phyloP scores from a whole-genome alignment of 805 yeast species.

The Candida caryicola region DNA sequence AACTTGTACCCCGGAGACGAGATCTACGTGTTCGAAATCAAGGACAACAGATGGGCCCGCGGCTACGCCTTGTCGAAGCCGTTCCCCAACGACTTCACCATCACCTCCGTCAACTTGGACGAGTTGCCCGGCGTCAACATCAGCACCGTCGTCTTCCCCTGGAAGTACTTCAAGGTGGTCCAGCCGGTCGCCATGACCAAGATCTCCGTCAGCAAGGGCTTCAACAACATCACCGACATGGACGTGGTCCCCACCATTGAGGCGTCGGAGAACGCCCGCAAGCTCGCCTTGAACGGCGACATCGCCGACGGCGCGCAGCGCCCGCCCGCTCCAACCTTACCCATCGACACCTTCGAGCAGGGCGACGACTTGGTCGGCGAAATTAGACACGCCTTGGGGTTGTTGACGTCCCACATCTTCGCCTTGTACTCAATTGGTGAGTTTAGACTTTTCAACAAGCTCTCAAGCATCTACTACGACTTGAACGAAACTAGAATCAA shows the following conservation, averaged over 20 bases:
- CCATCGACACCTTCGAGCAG: slow-evolving; percentile 45
- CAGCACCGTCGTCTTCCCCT: slow-evolving; percentile 60
- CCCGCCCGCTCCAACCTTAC: slow-evolving; percentile 48
- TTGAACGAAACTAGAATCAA: slow-evolving; percentile 59
- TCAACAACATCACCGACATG: slow-evolving; percentile 24
- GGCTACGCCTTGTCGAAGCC: slow-evolving; percentile 73
- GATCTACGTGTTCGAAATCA: slow-evolving; percentile 66
- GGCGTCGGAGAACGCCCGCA: slow-evolving; percentile 27
- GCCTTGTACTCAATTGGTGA: slow-evolving; percentile 72
- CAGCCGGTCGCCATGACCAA: slow-evolving; percentile 40
- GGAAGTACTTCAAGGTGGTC: slow-evolving; percentile 47
- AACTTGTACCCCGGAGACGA: slow-evolving; percentile 76
- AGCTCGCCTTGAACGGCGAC: slow-evolving; percentile 9
- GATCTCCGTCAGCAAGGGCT: slow-evolving; percentile 25
- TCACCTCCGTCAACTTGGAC: slow-evolving; percentile 59
- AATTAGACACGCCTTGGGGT: slow-evolving; percentile 53
- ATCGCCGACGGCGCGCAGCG: not conserved
- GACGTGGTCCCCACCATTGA: slow-evolving; percentile 32
- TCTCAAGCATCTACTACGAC: slow-evolving; percentile 51
- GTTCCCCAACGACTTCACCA: slow-evolving; percentile 63
- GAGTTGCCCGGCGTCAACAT: slow-evolving; percentile 57
- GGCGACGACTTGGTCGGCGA: slow-evolving; percentile 49
- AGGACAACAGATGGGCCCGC: slow-evolving; percentile 67
- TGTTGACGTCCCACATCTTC: slow-evolving; percentile 61
- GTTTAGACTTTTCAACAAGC: slow-evolving; percentile 56